These are phyloP conservation scores for Claviceps citrina DNA, from an alignment of 2,329 filamentous ascomycete genomes.

Conservation along the genomic window DNA sequence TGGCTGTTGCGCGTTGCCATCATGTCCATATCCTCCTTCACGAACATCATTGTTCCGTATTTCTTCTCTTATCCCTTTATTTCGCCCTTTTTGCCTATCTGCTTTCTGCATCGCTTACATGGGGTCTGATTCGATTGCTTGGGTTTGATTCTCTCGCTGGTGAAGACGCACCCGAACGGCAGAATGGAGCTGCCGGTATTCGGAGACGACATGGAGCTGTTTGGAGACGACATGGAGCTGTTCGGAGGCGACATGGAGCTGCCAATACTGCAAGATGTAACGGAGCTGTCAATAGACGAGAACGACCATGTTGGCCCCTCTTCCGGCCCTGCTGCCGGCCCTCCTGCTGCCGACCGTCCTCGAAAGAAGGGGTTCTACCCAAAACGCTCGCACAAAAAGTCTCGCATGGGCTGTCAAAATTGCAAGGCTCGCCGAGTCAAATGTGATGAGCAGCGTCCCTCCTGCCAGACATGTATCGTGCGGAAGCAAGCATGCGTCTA, in stretches of 20 bases:
- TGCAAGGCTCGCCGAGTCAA: constrained; percentile 42
- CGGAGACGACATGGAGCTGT: not conserved
- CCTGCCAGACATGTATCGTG: constrained; percentile 33
- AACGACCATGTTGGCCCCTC: not conserved
- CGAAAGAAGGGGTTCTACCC: constrained; percentile 16
- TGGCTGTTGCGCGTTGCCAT: too few relatives aligned
- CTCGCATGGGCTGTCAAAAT: constrained; percentile 35
- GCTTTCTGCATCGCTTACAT: not conserved
- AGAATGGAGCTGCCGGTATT: not conserved
- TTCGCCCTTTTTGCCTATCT: not conserved
- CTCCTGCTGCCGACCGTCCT: not conserved
- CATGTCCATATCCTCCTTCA: not conserved
- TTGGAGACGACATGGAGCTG: not conserved
- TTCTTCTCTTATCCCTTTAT: not conserved
- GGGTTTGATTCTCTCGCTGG: too few relatives aligned
- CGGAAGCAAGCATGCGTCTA: constrained; percentile 35
- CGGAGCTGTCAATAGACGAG: not conserved
- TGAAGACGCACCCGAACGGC: too few relatives aligned
- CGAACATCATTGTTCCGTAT: not conserved
- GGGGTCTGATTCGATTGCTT: too few relatives aligned
- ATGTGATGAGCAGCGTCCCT: constrained; percentile 36
- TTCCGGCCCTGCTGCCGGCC: not conserved
- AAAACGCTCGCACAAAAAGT: constrained; percentile 42
- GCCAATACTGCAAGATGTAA: too few relatives aligned
- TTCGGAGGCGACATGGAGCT: not conserved